Evolutionary conservation across 805 yeast species (phyloP), one percentile per base, ranked within the genome.

Genomic region (Scheffersomyces spartinae): DNA sequence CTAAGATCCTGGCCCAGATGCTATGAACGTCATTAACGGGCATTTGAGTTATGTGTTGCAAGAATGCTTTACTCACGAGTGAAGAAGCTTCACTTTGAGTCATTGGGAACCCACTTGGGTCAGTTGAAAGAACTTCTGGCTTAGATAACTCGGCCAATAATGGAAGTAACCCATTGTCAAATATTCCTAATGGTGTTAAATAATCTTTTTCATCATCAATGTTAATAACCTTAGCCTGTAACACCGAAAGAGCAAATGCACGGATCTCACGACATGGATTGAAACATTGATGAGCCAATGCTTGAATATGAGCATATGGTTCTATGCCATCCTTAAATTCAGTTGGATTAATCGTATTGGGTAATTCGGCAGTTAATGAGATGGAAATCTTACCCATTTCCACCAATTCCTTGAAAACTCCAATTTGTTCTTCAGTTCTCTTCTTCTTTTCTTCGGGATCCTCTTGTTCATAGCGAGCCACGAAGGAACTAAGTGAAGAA

Each of bases 251-350:
- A 0, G 94, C 86, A 46, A 64, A 70, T 0, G 66, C 49, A 20
- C 94, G 59, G 7, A 85, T 57, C 42, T 81, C 85, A 15, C 82
- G 60, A 45, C 94, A 82, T 11, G 95, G 94, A 41, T 85, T 85
- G 45, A 79, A 67, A 45, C 95, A 81, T 47, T 86, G 95, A 41
- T 80, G 88, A 0, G 91, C 84, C 27, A 85, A 60, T 0, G 93
- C 93, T 43, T 83, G 88, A 15, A 80, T 61, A 32, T 82, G 57
- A 1, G 94, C 78, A 35, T 66, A 68, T 38, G 71, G 27, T 25
- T 50, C 55, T 26, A 50, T 43, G 4, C 47, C 51, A 15, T 45
- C 30, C n/a, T 51, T 40, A 32, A 64, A 61, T 3, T 47, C 44
- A 9, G 45, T 38, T 5, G 47, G 34, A 7, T 45, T 44, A 9